phyloP scores from a whole-genome alignment of 116 monocot species.

The Iris pallida region DNA sequence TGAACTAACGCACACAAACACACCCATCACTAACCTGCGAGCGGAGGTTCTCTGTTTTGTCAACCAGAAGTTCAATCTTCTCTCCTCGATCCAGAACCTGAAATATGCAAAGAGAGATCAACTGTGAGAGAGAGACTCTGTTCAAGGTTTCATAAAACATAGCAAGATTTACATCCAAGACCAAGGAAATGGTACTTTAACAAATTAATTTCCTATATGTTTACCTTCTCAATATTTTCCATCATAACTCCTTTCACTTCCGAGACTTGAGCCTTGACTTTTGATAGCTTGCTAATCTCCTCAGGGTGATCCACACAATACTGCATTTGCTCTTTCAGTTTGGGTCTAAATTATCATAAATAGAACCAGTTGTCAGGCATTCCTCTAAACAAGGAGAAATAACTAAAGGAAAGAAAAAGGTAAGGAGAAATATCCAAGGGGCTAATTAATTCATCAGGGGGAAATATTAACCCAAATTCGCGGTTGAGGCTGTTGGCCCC shows the following conservation, averaged over 20 bases:
- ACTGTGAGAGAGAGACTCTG: not conserved
- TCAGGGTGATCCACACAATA: constrained; percentile 85
- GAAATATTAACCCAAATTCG: constrained; percentile 62
- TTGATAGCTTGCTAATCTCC: constrained; percentile 69
- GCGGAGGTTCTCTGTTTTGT: constrained; percentile 16
- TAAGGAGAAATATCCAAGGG: not conserved
- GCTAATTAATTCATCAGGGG: not conserved
- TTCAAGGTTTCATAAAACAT: not conserved
- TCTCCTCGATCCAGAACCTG: constrained; percentile 21
- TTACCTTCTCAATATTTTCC: constrained; percentile 82
- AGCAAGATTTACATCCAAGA: too few species aligned
- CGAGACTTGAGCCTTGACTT: constrained; percentile 77
- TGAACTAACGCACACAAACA: too few species aligned
- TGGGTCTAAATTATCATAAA: constrained; percentile 32
- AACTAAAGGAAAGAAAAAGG: not conserved
- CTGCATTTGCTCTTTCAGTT: constrained; percentile 80
- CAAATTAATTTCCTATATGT: too few species aligned
- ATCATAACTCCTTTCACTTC: constrained; percentile 87
- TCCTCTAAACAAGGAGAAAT: not conserved
- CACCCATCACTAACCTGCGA: constrained; percentile 5
- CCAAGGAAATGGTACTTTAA: too few species aligned
- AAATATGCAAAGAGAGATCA: not conserved
- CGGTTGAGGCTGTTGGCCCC: constrained; percentile 54
- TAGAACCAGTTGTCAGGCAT: not conserved
- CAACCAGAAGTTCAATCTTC: constrained; percentile 19